phyloP scores from a whole-genome alignment of 192 early-diverging fungal genomes.

The Diversispora epigaea region DNA sequence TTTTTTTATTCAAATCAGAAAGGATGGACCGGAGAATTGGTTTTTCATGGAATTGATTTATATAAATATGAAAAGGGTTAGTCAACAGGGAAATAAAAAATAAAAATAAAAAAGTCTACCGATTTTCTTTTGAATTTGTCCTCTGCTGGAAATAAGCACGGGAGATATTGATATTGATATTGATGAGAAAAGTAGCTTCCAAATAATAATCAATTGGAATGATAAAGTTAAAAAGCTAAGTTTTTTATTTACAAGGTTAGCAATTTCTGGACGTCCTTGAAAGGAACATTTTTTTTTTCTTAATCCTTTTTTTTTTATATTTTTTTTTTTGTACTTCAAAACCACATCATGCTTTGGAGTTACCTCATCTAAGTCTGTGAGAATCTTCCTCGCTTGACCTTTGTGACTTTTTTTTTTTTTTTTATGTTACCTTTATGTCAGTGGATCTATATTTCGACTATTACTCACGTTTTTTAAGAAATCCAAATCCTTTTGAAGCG shows the following conservation, averaged over 20 bases:
- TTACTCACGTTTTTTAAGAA: constrained; percentile 54
- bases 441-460: too few species aligned
- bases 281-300: too few species aligned
- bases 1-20: neutral
- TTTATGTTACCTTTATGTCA: neutral
- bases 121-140: constrained; percentile 1
- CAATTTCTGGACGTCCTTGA: too few species aligned
- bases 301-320: too few species aligned
- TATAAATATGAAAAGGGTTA: constrained; percentile 24
- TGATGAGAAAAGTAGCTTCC: neutral
- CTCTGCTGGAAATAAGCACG: neutral
- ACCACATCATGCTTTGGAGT: too few species aligned
- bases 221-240: too few species aligned
- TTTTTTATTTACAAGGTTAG: too few species aligned
- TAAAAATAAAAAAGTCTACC: constrained; percentile 25
- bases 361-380: too few species aligned
- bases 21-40: constrained; percentile 35
- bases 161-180: neutral
- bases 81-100: constrained; percentile 13
- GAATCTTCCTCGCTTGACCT: neutral
- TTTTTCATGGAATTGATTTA: constrained; percentile 26
- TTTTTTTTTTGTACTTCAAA: too few species aligned
- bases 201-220: neutral
- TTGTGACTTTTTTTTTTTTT: neutral
- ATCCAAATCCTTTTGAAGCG: constrained; percentile 62